Evolutionary conservation across 306 rosid species (phyloP).

Genomic region (Cucurbita ficifolia): DNA sequence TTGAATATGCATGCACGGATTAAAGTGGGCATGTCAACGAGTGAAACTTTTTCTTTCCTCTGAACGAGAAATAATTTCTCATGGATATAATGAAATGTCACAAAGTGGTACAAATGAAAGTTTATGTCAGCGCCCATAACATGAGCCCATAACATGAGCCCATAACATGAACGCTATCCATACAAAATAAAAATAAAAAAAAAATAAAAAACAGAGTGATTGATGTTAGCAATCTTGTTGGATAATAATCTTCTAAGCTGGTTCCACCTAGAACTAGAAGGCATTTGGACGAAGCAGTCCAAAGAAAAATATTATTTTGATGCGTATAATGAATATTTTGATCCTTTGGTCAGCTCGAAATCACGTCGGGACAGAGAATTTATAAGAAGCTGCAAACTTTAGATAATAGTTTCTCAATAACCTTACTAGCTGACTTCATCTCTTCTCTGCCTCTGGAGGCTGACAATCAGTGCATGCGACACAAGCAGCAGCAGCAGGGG

Average conservation of each 20-base stretch:
- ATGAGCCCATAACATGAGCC: no score
- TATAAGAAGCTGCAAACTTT: neutral
- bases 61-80: no score
- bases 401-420: neutral
- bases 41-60: no score
- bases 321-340: neutral
- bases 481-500: slow-evolving; percentile 22
- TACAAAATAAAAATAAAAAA: neutral
- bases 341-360: neutral
- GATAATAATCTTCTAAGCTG: neutral
- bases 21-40: no score
- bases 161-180: neutral
- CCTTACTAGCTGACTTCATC: slow-evolving; percentile 7
- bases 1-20: no score
- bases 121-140: neutral
- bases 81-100: no score
- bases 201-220: no score
- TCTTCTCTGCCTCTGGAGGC: slow-evolving; percentile 21
- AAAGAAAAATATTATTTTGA: neutral
- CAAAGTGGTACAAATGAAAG: no score
- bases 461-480: slow-evolving; percentile 33
- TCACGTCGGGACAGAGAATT: neutral
- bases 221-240: neutral
- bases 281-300: no score
- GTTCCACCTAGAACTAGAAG: neutral